Conservation (phyloP, 768 basidiomycete species). For the Boletus pseudopeckii region DNA sequence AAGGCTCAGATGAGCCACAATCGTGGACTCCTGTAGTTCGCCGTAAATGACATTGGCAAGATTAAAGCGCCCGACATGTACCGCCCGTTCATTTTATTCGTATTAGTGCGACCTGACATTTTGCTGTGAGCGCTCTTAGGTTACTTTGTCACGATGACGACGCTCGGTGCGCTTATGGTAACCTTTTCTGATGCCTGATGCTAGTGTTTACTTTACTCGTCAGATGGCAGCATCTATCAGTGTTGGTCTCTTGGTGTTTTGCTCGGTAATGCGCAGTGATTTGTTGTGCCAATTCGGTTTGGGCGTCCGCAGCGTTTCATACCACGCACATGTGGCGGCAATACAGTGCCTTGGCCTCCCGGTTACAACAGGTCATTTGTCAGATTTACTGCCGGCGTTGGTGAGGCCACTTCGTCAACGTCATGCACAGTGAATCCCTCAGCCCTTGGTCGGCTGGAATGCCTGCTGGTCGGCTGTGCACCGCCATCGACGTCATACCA, state of each 20-base stretch:
- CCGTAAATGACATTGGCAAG: slow-evolving; percentile 17
- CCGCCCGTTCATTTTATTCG: not conserved
- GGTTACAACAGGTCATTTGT: not conserved
- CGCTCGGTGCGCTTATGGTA: not conserved
- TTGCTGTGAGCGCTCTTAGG: not conserved
- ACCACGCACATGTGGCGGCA: not conserved
- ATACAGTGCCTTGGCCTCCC: not conserved
- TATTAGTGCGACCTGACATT: not conserved
- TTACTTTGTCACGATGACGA: not conserved
- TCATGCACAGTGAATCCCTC: too few species aligned
- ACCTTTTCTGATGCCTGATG: too few species aligned
- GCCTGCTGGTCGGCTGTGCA: too few species aligned
- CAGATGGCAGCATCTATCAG: not conserved
- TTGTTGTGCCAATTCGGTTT: not conserved
- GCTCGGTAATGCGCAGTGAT: not conserved
- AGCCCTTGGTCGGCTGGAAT: not conserved
- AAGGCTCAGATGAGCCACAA: slow-evolving; percentile 33
- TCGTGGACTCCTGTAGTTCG: slow-evolving; percentile 36
- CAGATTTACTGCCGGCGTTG: not conserved
- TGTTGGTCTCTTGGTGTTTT: not conserved
- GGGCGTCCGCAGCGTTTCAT: not conserved
- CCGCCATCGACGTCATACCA: not conserved
- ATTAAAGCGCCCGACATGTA: not conserved
- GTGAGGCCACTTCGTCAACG: not conserved
- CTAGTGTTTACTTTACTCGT: not conserved